These are phyloP conservation scores for Lumnitzera racemosa DNA, from an alignment of 345 rosid species.

Conservation along the genomic window DNA sequence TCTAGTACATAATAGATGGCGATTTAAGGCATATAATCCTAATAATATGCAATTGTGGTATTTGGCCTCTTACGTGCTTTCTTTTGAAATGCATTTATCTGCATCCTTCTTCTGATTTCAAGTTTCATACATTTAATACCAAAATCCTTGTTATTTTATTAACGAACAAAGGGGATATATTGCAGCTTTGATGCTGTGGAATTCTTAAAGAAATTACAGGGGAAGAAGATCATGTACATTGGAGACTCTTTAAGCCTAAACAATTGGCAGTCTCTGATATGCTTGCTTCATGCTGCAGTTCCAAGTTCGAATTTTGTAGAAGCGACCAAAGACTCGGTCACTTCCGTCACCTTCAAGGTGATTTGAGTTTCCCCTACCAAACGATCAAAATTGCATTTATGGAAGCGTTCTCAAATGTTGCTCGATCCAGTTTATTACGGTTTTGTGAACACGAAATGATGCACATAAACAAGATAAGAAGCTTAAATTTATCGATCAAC, in stretches of 20 bases:
- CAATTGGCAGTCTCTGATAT: conserved; percentile 48
- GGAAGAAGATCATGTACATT: conserved; percentile 51
- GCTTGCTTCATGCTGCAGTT: conserved; percentile 48
- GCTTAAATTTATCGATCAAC: too few relatives aligned
- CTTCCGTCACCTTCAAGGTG: conserved; percentile 38
- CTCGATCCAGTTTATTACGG: too few relatives aligned
- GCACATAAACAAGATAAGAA: too few relatives aligned
- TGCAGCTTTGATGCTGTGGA: conserved; percentile 46
- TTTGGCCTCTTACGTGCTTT: too few relatives aligned
- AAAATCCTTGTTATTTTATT: too few relatives aligned
- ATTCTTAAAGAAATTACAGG: conserved; percentile 27
- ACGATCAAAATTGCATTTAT: background rate
- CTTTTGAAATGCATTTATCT: background rate
- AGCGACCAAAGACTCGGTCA: conserved; percentile 6
- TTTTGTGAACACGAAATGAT: too few relatives aligned
- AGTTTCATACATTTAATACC: too few relatives aligned
- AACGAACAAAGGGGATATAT: background rate
- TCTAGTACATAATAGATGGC: too few relatives aligned
- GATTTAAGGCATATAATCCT: too few relatives aligned
- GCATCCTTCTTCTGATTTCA: too few relatives aligned
- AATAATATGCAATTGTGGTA: too few relatives aligned
- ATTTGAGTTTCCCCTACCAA: background rate
- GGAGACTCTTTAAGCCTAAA: conserved; percentile 64
- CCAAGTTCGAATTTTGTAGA: conserved; percentile 26
- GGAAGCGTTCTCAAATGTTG: too few relatives aligned